phyloP scores from a whole-genome alignment of 164 flowering plant species.

The Cinnamomum micranthum region DNA sequence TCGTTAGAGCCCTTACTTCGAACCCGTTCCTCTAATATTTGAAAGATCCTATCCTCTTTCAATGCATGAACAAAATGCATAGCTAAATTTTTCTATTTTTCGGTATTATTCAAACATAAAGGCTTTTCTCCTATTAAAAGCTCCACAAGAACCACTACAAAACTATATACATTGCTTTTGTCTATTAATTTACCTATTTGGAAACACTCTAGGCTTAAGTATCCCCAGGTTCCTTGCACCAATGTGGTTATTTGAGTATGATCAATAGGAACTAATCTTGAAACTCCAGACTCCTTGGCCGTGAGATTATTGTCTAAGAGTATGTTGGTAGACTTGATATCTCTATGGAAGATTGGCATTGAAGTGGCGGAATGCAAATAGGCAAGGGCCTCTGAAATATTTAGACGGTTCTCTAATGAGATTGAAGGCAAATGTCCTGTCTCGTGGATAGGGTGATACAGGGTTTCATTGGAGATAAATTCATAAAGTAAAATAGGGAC shows the following conservation, averaged over 20 bases:
- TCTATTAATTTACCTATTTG: constrained; percentile 4
- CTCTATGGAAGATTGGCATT: too few species aligned
- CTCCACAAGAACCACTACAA: constrained; percentile 3
- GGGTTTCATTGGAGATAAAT: constrained; percentile 21
- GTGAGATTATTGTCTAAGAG: too few species aligned
- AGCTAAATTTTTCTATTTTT: too few species aligned
- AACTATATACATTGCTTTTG: constrained; percentile 6
- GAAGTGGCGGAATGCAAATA: too few species aligned
- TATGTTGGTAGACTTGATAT: too few species aligned
- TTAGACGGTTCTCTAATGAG: constrained; percentile 24
- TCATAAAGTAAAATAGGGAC: constrained; percentile 29
- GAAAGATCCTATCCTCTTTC: background rate
- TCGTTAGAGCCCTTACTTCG: background rate
- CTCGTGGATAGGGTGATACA: constrained; percentile 15
- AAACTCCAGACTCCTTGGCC: too few species aligned
- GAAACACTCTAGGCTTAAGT: constrained; percentile 4
- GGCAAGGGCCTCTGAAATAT: constrained; percentile 8
- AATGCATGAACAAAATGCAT: background rate
- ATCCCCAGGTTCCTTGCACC: constrained; percentile 1
- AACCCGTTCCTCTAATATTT: background rate
- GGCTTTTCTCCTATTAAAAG: too few species aligned
- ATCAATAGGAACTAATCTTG: too few species aligned
- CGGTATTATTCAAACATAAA: too few species aligned
- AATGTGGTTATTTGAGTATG: background rate
- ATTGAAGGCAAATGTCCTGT: background rate